These are phyloP conservation scores for Aureococcus anophagefferens DNA, from an alignment of 108 stramenopile genomes.

Conservation along the genomic window DNA sequence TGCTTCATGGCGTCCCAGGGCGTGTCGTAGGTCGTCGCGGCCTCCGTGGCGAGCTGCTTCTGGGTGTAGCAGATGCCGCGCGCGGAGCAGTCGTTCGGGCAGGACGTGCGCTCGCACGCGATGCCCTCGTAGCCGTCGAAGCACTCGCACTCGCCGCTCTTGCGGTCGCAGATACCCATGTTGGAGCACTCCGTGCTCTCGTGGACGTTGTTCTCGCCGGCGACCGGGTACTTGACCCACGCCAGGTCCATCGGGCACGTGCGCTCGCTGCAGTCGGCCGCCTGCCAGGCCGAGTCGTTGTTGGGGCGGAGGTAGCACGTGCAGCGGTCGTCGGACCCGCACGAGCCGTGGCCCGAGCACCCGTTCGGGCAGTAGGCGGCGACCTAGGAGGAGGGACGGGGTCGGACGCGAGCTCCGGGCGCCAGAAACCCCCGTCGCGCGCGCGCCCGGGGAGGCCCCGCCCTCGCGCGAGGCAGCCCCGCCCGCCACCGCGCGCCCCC, in stretches of 20 bases:
- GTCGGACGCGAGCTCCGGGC: too few relatives aligned
- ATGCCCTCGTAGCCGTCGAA: slow-evolving; percentile 68
- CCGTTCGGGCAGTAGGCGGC: slow-evolving; percentile 44
- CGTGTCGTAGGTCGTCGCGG: slow-evolving; percentile 13
- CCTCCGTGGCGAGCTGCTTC: slow-evolving; percentile 46
- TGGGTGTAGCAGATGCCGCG: slow-evolving; percentile 59
- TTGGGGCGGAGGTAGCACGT: slow-evolving; percentile 58
- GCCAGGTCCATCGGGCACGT: slow-evolving; percentile 60
- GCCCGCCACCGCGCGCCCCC: too few relatives aligned
- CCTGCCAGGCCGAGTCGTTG: slow-evolving; percentile 59
- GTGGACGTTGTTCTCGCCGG: slow-evolving; percentile 44
- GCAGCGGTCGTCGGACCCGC: slow-evolving; percentile 58
- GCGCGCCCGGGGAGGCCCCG: too few relatives aligned
- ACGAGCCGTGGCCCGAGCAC: slow-evolving; percentile 51
- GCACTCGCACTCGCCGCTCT: slow-evolving; percentile 58
- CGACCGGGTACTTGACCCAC: slow-evolving; percentile 37
- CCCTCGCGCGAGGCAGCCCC: too few relatives aligned
- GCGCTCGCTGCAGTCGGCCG: slow-evolving; percentile 63
- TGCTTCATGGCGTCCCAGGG: slow-evolving; percentile 71
- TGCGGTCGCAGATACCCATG: slow-evolving; percentile 63
- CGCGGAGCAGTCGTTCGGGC: slow-evolving; percentile 60
- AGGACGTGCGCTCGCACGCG: slow-evolving; percentile 60
- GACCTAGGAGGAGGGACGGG: too few relatives aligned
- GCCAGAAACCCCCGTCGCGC: too few relatives aligned
- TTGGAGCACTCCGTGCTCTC: slow-evolving; percentile 64